Evolutionary conservation across 352 stramenopile genomes (phyloP).

Genomic region (Globisporangium nodosum): DNA sequence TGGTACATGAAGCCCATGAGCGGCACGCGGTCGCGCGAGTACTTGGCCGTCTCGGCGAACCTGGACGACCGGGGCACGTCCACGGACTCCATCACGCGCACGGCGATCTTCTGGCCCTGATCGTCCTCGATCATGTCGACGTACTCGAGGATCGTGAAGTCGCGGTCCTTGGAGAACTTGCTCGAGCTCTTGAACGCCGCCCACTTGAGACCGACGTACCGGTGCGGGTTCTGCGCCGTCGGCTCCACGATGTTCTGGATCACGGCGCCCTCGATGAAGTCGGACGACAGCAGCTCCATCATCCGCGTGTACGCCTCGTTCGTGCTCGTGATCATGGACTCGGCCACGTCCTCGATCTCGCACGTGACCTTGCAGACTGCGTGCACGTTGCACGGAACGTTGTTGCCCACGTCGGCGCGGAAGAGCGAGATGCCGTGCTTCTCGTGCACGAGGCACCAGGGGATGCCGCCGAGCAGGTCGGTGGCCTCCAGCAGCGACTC

Average conservation of each 20-base stretch:
- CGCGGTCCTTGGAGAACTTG: constrained; percentile 70
- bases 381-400: constrained; percentile 82
- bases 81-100: constrained; percentile 83
- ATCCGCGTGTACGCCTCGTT: constrained; percentile 81
- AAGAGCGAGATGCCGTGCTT: constrained; percentile 84
- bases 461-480: constrained; percentile 62
- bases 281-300: constrained; percentile 80
- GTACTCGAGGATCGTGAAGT: constrained; percentile 84
- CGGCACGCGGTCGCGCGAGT: constrained; percentile 65
- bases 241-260: constrained; percentile 78
- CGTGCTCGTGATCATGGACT: constrained; percentile 75
- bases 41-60: constrained; percentile 58
- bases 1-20: constrained; percentile 88
- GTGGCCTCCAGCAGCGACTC: constrained; percentile 70
- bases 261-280: constrained; percentile 80
- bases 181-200: constrained; percentile 81
- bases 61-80: constrained; percentile 53
- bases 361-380: constrained; percentile 76
- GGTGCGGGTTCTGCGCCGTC: constrained; percentile 52
- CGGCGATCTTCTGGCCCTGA: constrained; percentile 76
- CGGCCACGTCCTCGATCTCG: constrained; percentile 76
- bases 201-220: constrained; percentile 84
- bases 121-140: constrained; percentile 87
- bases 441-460: constrained; percentile 72
- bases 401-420: constrained; percentile 47